Conservation (phyloP, 2,329 filamentous ascomycete genomes). For the Intubia oerlemansii region DNA sequence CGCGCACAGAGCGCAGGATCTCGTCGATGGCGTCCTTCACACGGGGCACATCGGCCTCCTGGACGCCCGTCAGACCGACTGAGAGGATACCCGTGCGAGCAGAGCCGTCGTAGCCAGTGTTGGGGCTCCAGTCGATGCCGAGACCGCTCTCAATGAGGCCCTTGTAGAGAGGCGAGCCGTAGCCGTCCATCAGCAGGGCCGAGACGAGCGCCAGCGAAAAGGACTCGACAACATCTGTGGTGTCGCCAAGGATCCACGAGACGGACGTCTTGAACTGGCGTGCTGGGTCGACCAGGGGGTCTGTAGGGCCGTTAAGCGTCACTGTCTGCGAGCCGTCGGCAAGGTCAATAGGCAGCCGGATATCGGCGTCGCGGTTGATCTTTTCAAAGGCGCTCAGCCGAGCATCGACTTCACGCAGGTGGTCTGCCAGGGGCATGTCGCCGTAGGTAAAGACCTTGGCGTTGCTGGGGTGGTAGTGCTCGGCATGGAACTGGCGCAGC, state of each 20-base stretch:
- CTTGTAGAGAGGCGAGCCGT: constrained; percentile 81
- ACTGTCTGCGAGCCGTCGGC: constrained; percentile 41
- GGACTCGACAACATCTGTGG: constrained; percentile 63
- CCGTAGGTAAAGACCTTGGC: constrained; percentile 92
- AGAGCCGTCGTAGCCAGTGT: constrained; percentile 74
- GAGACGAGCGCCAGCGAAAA: constrained; percentile 72
- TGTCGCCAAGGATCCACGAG: constrained; percentile 78
- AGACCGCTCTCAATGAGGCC: constrained; percentile 76
- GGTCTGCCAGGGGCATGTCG: constrained; percentile 66
- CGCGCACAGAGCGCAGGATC: constrained; percentile 46
- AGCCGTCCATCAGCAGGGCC: constrained; percentile 75
- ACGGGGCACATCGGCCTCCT: constrained; percentile 53
- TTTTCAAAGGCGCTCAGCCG: constrained; percentile 54
- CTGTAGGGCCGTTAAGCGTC: constrained; percentile 58
- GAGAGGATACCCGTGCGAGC: constrained; percentile 68
- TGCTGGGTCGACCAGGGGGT: constrained; percentile 67
- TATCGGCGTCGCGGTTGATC: constrained; percentile 41
- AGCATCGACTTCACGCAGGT: constrained; percentile 58
- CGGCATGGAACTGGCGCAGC: constrained; percentile 66
- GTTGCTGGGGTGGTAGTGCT: constrained; percentile 95
- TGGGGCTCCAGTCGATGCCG: constrained; percentile 84
- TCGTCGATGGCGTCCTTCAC: constrained; percentile 54
- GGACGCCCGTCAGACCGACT: constrained; percentile 76
- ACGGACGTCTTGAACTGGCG: constrained; percentile 87
- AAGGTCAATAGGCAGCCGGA: constrained; percentile 58